Evolutionary conservation across 108 stramenopile genomes (phyloP), one percentile per base, ranked within the genome.

Genomic region (Seminavis robusta): DNA sequence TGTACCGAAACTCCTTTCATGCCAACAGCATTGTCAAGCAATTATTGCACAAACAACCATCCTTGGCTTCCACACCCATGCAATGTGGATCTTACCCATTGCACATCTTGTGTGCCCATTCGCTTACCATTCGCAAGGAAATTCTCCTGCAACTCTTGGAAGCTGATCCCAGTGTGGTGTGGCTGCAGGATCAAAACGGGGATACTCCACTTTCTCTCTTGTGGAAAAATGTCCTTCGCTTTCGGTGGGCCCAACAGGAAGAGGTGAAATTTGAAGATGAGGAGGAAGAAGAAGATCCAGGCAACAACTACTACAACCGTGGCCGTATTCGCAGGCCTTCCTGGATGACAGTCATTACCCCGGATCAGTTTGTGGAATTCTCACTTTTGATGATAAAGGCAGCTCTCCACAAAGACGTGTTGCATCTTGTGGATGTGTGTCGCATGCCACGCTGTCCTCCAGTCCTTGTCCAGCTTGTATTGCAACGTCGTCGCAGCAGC

Each of bases 161-260:
- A 3, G 61, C 61, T 1, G 48, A 56, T 25, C 58, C 50, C 6
- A 45, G 13, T 8, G 39, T 5, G 21, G 47, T 56, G 7, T 20
- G 44, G 7, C 37, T 36, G 31, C 39, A 48, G 32, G 64, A 72
- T 47, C 17, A 28, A 11, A 26, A 59, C 29, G 71, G 71, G 11
- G 63, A 72, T 39, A 65, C 52, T 40, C 59, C 71, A n/a, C 40
- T 72, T 25, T 54, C 57, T 8, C 41, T 65, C 3, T 33, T 72
- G 29, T 72, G 64, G 63, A 65, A 72, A 33, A 72, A 65, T 41
- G 56, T 57, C 10, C 34, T 72, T 28, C 51, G 65, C 24, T 72
- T 72, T 43, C 51, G 59, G 3, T 72, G 71, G 71, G 71, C 71
- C 13, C 36, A 28, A 15, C 36, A 41, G n/a, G 39, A 39, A 39